Evolutionary conservation across 192 early-diverging fungal species (phyloP).

Genomic region (Mortierella hygrophila): DNA sequence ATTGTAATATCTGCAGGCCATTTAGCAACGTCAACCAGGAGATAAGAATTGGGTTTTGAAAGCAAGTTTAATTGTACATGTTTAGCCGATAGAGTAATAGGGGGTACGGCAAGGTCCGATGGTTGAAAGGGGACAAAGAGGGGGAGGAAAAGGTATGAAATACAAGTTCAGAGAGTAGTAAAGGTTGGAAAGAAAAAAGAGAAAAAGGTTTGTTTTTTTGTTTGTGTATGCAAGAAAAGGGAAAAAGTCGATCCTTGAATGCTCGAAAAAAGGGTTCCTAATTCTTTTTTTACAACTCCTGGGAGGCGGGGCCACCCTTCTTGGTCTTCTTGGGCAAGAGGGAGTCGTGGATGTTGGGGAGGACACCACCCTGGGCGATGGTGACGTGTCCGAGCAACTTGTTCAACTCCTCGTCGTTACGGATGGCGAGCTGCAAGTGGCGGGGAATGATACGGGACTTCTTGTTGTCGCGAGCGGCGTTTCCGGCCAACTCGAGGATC

Average conservation of each 20-base stretch:
- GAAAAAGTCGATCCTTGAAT: slow-evolving; percentile 22
- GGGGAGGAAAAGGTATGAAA: slow-evolving; percentile 28
- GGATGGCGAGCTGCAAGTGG: slow-evolving; percentile 94
- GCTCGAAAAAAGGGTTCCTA: not conserved
- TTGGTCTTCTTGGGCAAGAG: slow-evolving; percentile 89
- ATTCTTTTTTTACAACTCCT: slow-evolving; percentile 69
- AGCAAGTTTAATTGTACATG: slow-evolving; percentile 44
- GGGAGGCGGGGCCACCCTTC: slow-evolving; percentile 72
- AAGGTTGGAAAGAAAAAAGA: slow-evolving; percentile 1
- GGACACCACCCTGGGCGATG: slow-evolving; percentile 94
- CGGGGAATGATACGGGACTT: slow-evolving; percentile 97
- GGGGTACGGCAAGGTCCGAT: slow-evolving; percentile 18
- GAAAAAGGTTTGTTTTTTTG: not conserved
- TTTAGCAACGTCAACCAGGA: no score
- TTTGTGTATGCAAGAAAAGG: slow-evolving; percentile 1
- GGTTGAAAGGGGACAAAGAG: slow-evolving; percentile 21
- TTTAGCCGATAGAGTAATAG: slow-evolving; percentile 25
- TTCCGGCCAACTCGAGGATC: slow-evolving; percentile 96
- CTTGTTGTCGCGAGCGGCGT: slow-evolving; percentile 95
- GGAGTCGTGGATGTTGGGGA: slow-evolving; percentile 91
- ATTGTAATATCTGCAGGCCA: no score
- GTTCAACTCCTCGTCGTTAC: slow-evolving; percentile 89
- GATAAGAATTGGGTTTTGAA: not conserved
- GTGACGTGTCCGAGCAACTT: slow-evolving; percentile 80
- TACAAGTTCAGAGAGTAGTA: slow-evolving; percentile 41